Evolutionary conservation across 352 stramenopile species (phyloP), one percentile per base, ranked within the genome.

Genomic region (Phytophthora capsici): DNA sequence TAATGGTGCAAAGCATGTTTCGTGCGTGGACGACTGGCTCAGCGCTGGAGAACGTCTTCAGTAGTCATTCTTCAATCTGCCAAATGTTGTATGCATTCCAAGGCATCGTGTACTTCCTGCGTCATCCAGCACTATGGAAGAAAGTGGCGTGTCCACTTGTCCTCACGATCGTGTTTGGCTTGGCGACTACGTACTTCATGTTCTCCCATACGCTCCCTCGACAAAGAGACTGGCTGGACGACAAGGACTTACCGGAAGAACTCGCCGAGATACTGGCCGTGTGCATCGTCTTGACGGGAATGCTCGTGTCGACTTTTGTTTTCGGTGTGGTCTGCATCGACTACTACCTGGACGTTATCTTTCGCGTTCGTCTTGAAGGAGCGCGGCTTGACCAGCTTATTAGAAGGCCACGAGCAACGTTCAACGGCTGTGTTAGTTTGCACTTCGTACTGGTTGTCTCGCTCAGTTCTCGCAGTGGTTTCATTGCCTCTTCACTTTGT

Each of bases 401-500:
- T 83, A 9, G 30, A 59, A 16, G 46, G 63, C 14, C 66, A 69
- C 14, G 37, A 63, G 17, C 63, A 65, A 30, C 50, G 63, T 38
- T 72, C 69, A 38, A 64, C 72, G 14, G 53, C 64, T 9, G 79
- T 69, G 40, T 36, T 46, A 5, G 69, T 66, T 19, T 86, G 75
- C 56, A 73, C 69, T 3, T 71, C 81, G 19, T 77, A 75, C 60
- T 60, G 73, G 7, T 47, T 71, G 4, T 64, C 75, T 19, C 73
- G 69, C 19, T 23, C 71, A 14, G 28, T 81, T 16, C 37, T 87
- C 23, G 57, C 75, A 8, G 50, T 84, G 19, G 56, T 82, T 7
- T 75, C 70, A 36, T 45, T 84, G 47, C 79, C 74, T 30, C 65
- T 88, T 20, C 74, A 86, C 50, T 54, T 86, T n/a, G 74, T 86